phyloP scores from a whole-genome alignment of 2,329 filamentous ascomycete genomes.

The Pochonia chlamydosporia region DNA sequence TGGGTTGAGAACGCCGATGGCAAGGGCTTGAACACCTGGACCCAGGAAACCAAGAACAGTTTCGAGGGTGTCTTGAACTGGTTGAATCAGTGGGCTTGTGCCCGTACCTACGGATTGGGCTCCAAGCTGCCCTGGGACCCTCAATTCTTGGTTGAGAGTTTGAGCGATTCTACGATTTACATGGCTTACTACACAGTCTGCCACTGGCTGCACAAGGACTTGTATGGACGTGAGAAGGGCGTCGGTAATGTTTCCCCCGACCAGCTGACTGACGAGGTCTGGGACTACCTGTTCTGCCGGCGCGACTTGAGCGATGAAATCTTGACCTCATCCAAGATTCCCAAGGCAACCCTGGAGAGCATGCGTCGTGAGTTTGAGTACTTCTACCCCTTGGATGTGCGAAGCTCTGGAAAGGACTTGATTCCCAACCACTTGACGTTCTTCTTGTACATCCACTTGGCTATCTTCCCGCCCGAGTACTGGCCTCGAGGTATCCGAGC shows the following conservation, averaged over 20 bases:
- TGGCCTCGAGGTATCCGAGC: constrained; percentile 83
- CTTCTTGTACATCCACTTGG: constrained; percentile 89
- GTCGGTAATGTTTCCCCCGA: constrained; percentile 65
- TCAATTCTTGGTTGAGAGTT: constrained; percentile 83
- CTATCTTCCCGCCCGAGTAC: constrained; percentile 80
- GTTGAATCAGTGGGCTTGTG: constrained; percentile 95
- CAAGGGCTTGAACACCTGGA: constrained; percentile 72
- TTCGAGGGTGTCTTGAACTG: constrained; percentile 85
- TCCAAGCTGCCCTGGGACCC: constrained; percentile 93
- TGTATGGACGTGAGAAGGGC: constrained; percentile 73
- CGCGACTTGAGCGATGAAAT: constrained; percentile 63
- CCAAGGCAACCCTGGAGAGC: constrained; percentile 64
- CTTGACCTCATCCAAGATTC: constrained; percentile 61
- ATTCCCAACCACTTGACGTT: constrained; percentile 94
- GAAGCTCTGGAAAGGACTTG: constrained; percentile 86
- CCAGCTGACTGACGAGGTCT: constrained; percentile 91
- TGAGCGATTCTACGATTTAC: constrained; percentile 91
- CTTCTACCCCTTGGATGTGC: constrained; percentile 89
- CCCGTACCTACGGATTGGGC: constrained; percentile 84
- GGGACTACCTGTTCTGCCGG: constrained; percentile 90
- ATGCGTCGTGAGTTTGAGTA: constrained; percentile 94
- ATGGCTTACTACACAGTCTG: constrained; percentile 72
- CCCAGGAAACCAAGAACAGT: constrained; percentile 67
- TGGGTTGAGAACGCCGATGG: constrained; percentile 64
- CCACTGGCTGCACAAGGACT: constrained; percentile 71